Evolutionary conservation across 2,329 filamentous ascomycete genomes (phyloP).

Genomic region (Chalaropsis thielavioides): DNA sequence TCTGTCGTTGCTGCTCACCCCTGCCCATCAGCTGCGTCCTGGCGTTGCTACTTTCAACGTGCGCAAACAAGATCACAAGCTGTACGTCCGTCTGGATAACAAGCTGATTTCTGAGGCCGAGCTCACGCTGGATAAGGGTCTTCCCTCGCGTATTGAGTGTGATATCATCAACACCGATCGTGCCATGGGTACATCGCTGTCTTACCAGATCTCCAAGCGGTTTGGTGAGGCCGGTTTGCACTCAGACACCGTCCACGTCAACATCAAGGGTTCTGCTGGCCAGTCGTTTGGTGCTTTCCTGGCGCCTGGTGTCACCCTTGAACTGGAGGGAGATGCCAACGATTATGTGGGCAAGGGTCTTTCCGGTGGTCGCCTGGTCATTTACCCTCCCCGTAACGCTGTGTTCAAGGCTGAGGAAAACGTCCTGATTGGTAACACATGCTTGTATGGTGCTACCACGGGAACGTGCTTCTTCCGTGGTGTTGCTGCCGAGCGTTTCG

Average conservation of each 20-base stretch:
- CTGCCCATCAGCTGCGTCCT: slow-evolving; percentile 87
- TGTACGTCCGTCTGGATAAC: slow-evolving; percentile 88
- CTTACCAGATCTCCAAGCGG: slow-evolving; percentile 87
- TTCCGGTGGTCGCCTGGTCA: slow-evolving; percentile 80
- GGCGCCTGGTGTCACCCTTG: slow-evolving; percentile 81
- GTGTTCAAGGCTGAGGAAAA: slow-evolving; percentile 96
- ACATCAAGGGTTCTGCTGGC: slow-evolving; percentile 89
- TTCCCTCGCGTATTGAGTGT: slow-evolving; percentile 85
- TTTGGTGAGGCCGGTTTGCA: slow-evolving; percentile 82
- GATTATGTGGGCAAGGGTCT: slow-evolving; percentile 95
- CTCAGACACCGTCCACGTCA: slow-evolving; percentile 86
- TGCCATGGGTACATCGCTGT: slow-evolving; percentile 81
- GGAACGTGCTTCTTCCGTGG: slow-evolving; percentile 95
- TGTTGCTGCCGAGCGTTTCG: slow-evolving; percentile 90
- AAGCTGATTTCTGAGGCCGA: slow-evolving; percentile 94
- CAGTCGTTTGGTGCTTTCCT: slow-evolving; percentile 94
- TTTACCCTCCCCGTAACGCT: slow-evolving; percentile 81
- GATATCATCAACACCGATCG: slow-evolving; percentile 95
- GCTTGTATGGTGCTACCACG: slow-evolving; percentile 81
- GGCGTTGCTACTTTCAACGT: slow-evolving; percentile 96
- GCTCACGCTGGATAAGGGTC: slow-evolving; percentile 81
- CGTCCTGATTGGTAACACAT: slow-evolving; percentile 83
- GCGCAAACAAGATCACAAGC: slow-evolving; percentile 89
- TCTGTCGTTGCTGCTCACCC: slow-evolving; percentile 79
- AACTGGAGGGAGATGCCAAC: slow-evolving; percentile 90